Percentiles rank a stretch among this genome's conserved stretches.
phyloP scores from a whole-genome alignment of 225 moss, liverwort and hornwort species.

The Pleurozium schreberi region DNA sequence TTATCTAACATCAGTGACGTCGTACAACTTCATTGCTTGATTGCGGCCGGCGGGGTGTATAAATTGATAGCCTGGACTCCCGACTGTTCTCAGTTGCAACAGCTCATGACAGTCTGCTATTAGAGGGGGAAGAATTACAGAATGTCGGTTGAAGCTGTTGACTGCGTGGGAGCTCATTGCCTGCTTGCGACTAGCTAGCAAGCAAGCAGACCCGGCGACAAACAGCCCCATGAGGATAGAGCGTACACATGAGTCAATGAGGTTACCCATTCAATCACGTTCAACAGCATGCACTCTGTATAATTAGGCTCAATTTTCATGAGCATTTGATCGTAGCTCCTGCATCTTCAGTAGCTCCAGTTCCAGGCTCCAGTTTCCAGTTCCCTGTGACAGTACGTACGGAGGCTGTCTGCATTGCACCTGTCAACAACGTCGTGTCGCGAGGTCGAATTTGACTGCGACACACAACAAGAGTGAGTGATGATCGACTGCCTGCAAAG shows the following conservation, averaged over 20 bases:
- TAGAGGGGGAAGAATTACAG: not conserved
- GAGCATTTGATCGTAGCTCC: not conserved
- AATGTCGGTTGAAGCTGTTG: not conserved
- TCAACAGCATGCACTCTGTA: not conserved
- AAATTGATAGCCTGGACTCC: not conserved
- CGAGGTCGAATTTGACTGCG: not conserved
- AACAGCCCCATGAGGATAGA: not conserved
- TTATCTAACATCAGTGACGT: too few species aligned
- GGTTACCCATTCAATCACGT: too few species aligned
- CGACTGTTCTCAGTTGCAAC: not conserved
- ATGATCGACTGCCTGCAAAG: not conserved
- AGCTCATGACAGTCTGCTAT: not conserved
- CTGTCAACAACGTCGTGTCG: not conserved
- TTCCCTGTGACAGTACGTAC: not conserved
- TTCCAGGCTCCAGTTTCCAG: not conserved
- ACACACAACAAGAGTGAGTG: not conserved
- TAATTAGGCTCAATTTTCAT: not conserved
- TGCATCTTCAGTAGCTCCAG: not conserved
- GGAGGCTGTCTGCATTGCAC: not conserved
- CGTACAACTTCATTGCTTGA: not conserved
- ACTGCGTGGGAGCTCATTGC: not conserved
- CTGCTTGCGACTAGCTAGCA: not conserved
- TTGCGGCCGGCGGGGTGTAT: not conserved
- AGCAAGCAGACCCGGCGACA: not conserved
- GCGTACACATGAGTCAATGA: not conserved